Evolutionary conservation across 371 early-diverging fungal genomes (phyloP), one percentile per base, ranked within the genome.

Genomic region (Vairimorpha necatrix): DNA sequence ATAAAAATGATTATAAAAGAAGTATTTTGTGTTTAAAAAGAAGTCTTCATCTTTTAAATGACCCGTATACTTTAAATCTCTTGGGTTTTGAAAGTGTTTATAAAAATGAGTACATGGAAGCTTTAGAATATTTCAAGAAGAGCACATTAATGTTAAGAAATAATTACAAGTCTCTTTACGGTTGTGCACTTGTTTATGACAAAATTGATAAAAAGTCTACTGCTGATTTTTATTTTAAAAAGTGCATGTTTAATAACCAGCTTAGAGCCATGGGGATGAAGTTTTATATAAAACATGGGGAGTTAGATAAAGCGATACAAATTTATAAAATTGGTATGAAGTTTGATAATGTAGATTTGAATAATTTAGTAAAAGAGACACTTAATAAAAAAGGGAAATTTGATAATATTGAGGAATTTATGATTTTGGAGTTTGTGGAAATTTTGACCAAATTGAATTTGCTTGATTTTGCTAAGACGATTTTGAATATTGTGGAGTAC

Each of bases 1-100:
- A 78, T 13, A 63, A 73, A 30, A 73, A 74, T 33, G 81, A 84
- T 24, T 69, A 72, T 22, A 56, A 76, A 30, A 78, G 80, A 50
- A 78, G 82, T 26, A 38, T 74, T 0, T 36, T 73, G 39, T 84
- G 80, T 62, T 78, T 86, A 66, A 70, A 79, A 46, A 75, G 79
- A 66, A 78, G 78, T 33, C 22, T 79, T 22, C 36, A 54, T 33
- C 80, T 84, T 36, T 48, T 58, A 66, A 80, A 76, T 65, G 79
- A 77, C 53, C 66, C 77, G n/a, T 77, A 81, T 71, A 77, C 82
- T 47, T 42, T 75, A 38, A 74, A 81, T 46, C 72, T 84, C 11
- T 58, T 86, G 0, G 86, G 86, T 42, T 83, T 82, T 76, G 86
- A 86, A 73, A 78, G 56, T 62, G 79, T 78, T 24, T 56, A 74